Conservation (phyloP, 768 basidiomycete species). For the Rhodotorula graminis region DNA sequence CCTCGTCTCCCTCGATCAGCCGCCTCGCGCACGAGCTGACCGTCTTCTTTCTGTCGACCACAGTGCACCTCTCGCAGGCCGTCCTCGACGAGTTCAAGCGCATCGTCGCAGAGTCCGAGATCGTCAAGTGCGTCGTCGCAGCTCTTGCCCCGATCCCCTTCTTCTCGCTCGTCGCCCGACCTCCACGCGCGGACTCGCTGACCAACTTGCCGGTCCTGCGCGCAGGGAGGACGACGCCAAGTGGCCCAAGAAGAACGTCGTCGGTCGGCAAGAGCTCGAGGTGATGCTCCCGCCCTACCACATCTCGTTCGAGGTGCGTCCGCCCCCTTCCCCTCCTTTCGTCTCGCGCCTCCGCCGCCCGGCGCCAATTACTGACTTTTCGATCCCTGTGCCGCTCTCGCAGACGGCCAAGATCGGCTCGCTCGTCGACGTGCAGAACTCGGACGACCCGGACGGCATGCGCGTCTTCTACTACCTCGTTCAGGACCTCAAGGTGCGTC, state of each 20-base stretch:
- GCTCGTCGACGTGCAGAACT: conserved; percentile 91
- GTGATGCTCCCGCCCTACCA: conserved; percentile 90
- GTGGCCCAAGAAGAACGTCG: conserved; percentile 99
- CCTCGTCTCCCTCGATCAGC: no score
- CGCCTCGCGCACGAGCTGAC: neutral
- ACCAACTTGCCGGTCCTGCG: neutral
- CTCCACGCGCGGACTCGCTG: no score
- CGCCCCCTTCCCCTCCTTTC: neutral
- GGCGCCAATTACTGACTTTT: no score
- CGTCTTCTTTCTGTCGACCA: neutral
- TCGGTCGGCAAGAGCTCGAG: conserved; percentile 96
- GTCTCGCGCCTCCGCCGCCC: no score
- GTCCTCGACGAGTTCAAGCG: conserved; percentile 92
- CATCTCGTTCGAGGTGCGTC: conserved; percentile 84
- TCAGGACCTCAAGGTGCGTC: conserved; percentile 83
- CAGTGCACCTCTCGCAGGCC: conserved; percentile 91
- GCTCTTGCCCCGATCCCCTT: no score
- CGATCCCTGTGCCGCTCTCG: no score
- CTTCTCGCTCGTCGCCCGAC: no score
- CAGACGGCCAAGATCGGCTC: conserved; percentile 98
- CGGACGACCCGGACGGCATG: conserved; percentile 93
- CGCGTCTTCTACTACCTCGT: conserved; percentile 98
- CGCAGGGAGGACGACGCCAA: conserved; percentile 92
- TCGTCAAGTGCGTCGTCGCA: conserved; percentile 67
- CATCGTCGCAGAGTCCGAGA: conserved; percentile 86